A percentile compares a stretch with the other conserved stretches of the same genome.
phyloP scores from a whole-genome alignment of 2,329 filamentous ascomycete species.

The Xylariaceae sp. region DNA sequence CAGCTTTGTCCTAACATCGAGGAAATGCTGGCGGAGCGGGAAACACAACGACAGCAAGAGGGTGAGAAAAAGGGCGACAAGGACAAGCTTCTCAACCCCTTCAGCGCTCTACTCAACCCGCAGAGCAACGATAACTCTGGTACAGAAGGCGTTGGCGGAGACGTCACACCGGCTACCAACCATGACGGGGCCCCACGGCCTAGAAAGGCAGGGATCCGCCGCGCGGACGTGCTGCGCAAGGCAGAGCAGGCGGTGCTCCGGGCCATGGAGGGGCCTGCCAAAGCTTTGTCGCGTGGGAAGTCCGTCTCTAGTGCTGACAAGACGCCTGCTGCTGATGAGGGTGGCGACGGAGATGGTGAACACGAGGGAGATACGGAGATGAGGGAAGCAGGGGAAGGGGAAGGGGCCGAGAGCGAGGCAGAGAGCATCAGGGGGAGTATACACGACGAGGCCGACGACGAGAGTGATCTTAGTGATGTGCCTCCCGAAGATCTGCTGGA shows the following conservation, averaged over 20 bases:
- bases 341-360: conserved; percentile 36
- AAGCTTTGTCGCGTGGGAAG: conserved; percentile 40
- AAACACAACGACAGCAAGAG: conserved; percentile 37
- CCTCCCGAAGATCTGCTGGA: conserved; percentile 43
- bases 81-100: conserved; percentile 34
- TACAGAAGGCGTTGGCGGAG: conserved; percentile 31
- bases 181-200: conserved; percentile 39
- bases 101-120: conserved; percentile 44
- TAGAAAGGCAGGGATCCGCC: conserved; percentile 46
- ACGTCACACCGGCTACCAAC: conserved; percentile 31
- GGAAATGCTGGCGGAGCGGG: conserved; percentile 45
- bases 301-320: conserved; percentile 49
- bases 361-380: conserved; percentile 39
- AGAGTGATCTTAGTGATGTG: conserved; percentile 68
- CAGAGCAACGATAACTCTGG: conserved; percentile 39
- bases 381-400: conserved; percentile 32
- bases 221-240: conserved; percentile 59
- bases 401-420: conserved; percentile 34
- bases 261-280: conserved; percentile 45
- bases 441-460: conserved; percentile 65
- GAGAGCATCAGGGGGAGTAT: conserved; percentile 59
- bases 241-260: conserved; percentile 58
- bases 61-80: conserved; percentile 33
- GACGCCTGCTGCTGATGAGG: conserved; percentile 37
- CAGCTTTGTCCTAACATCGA: conserved; percentile 52